Evolutionary conservation across 75 land plant genomes (phyloP).

Genomic region (Selaginella tamariscina): DNA sequence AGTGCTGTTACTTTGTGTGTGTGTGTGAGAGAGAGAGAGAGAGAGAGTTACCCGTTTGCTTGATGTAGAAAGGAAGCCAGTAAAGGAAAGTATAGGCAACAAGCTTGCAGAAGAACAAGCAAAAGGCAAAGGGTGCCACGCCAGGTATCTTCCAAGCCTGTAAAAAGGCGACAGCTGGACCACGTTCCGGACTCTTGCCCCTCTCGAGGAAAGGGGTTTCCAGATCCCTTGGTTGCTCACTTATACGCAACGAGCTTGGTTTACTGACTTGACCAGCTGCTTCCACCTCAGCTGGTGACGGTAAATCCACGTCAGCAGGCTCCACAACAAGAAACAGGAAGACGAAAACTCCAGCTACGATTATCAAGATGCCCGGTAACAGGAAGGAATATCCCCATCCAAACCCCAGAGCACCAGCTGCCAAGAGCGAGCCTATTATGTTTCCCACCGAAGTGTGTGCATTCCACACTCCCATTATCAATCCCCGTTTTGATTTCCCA

Average conservation of each 20-base stretch:
- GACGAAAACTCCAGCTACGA: slow-evolving; percentile 32
- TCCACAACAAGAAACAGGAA: slow-evolving; percentile 51
- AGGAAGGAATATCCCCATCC: slow-evolving; percentile 69
- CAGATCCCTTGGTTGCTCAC: not conserved
- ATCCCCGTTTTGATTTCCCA: slow-evolving; percentile 52
- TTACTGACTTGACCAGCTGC: not conserved
- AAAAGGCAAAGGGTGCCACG: slow-evolving; percentile 82
- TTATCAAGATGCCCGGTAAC: slow-evolving; percentile 35
- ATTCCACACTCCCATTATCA: slow-evolving; percentile 70
- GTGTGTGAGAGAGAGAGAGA: not conserved
- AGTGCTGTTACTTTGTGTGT: too few species aligned
- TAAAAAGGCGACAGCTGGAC: slow-evolving; percentile 54
- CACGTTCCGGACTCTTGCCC: slow-evolving; percentile 1
- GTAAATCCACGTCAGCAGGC: slow-evolving; percentile 47
- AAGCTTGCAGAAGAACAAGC: slow-evolving; percentile 83
- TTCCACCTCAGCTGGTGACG: slow-evolving; percentile 18
- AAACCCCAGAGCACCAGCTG: slow-evolving; percentile 31
- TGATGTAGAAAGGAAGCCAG: slow-evolving; percentile 97
- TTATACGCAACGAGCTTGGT: not conserved
- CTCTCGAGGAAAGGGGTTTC: not conserved
- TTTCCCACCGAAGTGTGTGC: slow-evolving; percentile 65
- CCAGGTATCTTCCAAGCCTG: slow-evolving; percentile 95
- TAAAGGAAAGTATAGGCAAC: slow-evolving; percentile 97
- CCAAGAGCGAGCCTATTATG: slow-evolving; percentile 46
- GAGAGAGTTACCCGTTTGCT: slow-evolving; percentile 54